These are phyloP conservation scores for Wickerhamiella slavikovae DNA, from an alignment of 805 yeast species.

Conservation along the genomic window DNA sequence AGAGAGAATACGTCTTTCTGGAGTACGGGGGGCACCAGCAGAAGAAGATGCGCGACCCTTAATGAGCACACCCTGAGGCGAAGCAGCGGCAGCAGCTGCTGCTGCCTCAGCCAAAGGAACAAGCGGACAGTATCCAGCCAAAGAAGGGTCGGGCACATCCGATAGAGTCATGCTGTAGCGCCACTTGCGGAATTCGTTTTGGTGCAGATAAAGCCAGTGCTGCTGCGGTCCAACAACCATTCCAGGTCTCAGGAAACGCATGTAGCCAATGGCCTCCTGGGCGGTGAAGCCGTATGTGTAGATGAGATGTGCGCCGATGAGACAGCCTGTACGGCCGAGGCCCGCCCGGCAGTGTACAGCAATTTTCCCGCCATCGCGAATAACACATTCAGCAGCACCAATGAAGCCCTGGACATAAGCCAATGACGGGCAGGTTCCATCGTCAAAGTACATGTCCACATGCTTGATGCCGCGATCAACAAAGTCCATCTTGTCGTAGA, in stretches of 20 bases:
- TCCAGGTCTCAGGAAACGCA: conserved; percentile 93
- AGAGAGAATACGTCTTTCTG: conserved; percentile 54
- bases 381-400: conserved; percentile 86
- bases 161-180: conserved; percentile 74
- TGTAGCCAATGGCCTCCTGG: conserved; percentile 84
- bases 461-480: conserved; percentile 70
- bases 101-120: conserved; percentile 13
- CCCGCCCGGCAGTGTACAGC: conserved; percentile 99
- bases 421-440: conserved; percentile 94
- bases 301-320: conserved; percentile 90
- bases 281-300: conserved; percentile 96
- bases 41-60: conserved; percentile 1
- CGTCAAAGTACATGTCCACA: conserved; percentile 90
- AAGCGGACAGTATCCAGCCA: conserved; percentile 19
- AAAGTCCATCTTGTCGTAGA: conserved; percentile 72
- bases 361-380: conserved; percentile 69
- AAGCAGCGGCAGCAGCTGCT: conserved; percentile 1
- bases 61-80: no score
- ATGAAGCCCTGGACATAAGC: conserved; percentile 80
- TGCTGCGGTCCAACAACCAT: conserved; percentile 99
- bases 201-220: conserved; percentile 94
- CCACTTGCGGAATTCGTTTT: conserved; percentile 93
- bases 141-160: conserved; percentile 29
- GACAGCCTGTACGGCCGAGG: conserved; percentile 90
- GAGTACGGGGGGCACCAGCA: conserved; percentile 37